Percentiles rank a stretch among this genome's conserved stretches.
phyloP scores from a whole-genome alignment of 2,329 filamentous ascomycete species.

The Byssoonygena ceratinophila region DNA sequence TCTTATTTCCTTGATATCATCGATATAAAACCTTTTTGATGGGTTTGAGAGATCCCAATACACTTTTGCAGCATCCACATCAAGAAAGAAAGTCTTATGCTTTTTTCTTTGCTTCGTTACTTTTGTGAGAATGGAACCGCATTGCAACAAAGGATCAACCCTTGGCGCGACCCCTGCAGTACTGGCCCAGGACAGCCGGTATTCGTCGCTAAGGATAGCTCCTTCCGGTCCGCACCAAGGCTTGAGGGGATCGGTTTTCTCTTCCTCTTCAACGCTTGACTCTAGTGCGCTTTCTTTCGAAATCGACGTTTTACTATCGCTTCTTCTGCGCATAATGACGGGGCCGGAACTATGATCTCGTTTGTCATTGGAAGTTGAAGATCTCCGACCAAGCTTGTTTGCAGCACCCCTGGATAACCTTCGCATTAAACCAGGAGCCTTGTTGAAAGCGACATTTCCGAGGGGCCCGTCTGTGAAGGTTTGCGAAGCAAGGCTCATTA shows the following conservation, averaged over 20 bases:
- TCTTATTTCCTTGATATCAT: slow-evolving; percentile 87
- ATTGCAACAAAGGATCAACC: slow-evolving; percentile 63
- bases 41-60: slow-evolving; percentile 72
- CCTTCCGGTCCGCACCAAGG: slow-evolving; percentile 34
- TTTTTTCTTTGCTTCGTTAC: slow-evolving; percentile 73
- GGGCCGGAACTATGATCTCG: slow-evolving; percentile 84
- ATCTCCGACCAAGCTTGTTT: slow-evolving; percentile 57
- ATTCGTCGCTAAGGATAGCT: slow-evolving; percentile 32
- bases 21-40: slow-evolving; percentile 80
- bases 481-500: slow-evolving; percentile 39
- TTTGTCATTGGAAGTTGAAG: slow-evolving; percentile 66
- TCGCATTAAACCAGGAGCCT: slow-evolving; percentile 62
- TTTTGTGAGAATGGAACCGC: slow-evolving; percentile 69
- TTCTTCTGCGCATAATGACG: slow-evolving; percentile 73
- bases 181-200: slow-evolving; percentile 24
- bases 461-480: background rate
- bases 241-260: slow-evolving; percentile 38
- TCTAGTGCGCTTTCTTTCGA: slow-evolving; percentile 34
- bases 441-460: slow-evolving; percentile 21
- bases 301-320: slow-evolving; percentile 69
- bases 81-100: slow-evolving; percentile 64
- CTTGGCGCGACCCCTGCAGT: slow-evolving; percentile 49
- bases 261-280: slow-evolving; percentile 37
- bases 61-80: slow-evolving; percentile 74
- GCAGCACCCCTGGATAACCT: slow-evolving; percentile 72